Conservation (phyloP, 2,329 filamentous ascomycete species). For the Penicillium sp. region DNA sequence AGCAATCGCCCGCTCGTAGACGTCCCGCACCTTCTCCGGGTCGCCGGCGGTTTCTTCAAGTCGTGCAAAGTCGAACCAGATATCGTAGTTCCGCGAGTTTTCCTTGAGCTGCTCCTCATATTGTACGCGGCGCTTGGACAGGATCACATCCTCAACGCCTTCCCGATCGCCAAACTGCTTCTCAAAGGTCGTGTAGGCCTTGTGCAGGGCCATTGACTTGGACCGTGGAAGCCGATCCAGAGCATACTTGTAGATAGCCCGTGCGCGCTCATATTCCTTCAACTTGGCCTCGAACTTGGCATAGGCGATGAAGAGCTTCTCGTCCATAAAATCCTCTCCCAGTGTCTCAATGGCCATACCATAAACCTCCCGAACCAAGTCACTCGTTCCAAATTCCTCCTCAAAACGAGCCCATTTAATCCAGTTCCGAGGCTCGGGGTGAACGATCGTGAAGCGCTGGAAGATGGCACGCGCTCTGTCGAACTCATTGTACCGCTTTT, state of each 20-base stretch:
- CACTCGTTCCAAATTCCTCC: constrained; percentile 88
- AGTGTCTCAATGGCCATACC: constrained; percentile 81
- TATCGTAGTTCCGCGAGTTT: constrained; percentile 93
- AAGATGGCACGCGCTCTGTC: constrained; percentile 88
- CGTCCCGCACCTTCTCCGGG: constrained; percentile 75
- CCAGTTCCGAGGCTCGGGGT: constrained; percentile 93
- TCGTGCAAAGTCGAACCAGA: constrained; percentile 92
- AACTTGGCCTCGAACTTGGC: constrained; percentile 91
- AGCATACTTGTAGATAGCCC: constrained; percentile 96
- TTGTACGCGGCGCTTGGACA: constrained; percentile 86
- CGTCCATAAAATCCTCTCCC: constrained; percentile 92
- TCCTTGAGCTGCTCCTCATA: constrained; percentile 94
- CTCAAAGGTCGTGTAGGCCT: constrained; percentile 93
- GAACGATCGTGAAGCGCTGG: constrained; percentile 81
- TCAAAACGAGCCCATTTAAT: constrained; percentile 98
- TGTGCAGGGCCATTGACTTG: constrained; percentile 77
- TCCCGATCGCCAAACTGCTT: constrained; percentile 94
- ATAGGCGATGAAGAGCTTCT: constrained; percentile 91
- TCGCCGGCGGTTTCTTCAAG: constrained; percentile 84
- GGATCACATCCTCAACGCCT: constrained; percentile 88
- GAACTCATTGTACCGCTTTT: constrained; percentile 90
- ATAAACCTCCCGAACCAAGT: constrained; percentile 87
- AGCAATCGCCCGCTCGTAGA: constrained; percentile 92
- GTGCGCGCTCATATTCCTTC: constrained; percentile 88
- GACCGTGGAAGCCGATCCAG: constrained; percentile 86